Base-by-base conservation (phyloP, 2,329 filamentous ascomycete genomes). In the Paecilomyces formosus region DNA sequence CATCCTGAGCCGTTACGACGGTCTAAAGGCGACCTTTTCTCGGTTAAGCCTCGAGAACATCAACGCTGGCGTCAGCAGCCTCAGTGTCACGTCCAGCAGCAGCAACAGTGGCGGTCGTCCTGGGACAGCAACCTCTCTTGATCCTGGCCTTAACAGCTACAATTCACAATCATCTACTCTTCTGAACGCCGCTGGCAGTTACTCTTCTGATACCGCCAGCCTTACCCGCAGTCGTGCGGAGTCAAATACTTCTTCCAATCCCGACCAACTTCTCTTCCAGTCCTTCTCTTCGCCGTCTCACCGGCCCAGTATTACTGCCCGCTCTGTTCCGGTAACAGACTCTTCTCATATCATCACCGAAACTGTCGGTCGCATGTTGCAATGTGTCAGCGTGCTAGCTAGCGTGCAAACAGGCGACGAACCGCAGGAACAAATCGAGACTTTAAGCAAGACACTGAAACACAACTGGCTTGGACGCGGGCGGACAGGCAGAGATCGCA, bases 391-490 rank as follows among this genome's bases (percentile, higher is more conserved):
- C 71, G 92, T 99, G 7, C 80, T 99, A 22, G 89, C 90, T 2
- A 87, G 87, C 61, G 84, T 96, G 12, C 88, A 85, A 68, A 85
- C 81, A 0, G 84, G 83, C 9, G 90, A 95, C 63, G 85, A 88
- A 39, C 82, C 85, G 1, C 90, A 93, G 70, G 83, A 82, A 58
- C 90, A 88, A 74, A 88, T 97, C 68, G 88, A 93, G 61, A 85
- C 92, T 68, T 78, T 99, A 62, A 91, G 88, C 58, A 88, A 90
- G 69, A 86, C 94, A 66, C 79, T 99, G 61, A 99, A 97, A 76
- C 85, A 97, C 67, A 99, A 99, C 73, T 99, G 94, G 94, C 82
- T 99, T 1, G 93, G 93, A 0, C 81, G 94, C 53, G 93, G 93
- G 0, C 79, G 94, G 35, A 97, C 92, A 3, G 94, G 94, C 0